Percentiles rank a stretch among this genome's conserved stretches.
Evolutionary conservation across 2,329 filamentous ascomycete species (phyloP).

Genomic region (Ophiostoma populinum): DNA sequence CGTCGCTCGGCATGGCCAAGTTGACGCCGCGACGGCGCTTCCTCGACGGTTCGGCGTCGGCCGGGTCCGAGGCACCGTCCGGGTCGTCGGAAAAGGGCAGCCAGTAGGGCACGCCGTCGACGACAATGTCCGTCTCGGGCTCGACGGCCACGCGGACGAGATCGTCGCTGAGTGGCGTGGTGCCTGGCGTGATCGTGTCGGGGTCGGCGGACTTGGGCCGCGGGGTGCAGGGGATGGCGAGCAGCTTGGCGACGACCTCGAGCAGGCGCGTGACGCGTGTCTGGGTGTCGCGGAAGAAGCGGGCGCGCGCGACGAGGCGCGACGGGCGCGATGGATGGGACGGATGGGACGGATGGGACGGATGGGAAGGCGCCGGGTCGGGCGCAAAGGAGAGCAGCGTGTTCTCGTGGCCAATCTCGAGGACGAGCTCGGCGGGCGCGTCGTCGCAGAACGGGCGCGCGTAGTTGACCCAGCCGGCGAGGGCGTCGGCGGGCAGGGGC

Average conservation of each 20-base stretch:
- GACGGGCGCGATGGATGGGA: not conserved
- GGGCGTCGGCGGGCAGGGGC: slow-evolving; percentile 13
- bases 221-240: slow-evolving; percentile 45
- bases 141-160: slow-evolving; percentile 48
- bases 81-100: slow-evolving; percentile 6
- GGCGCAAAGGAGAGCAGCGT: slow-evolving; percentile 34
- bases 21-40: slow-evolving; percentile 20
- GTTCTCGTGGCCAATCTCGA: slow-evolving; percentile 59
- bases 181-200: slow-evolving; percentile 48
- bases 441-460: slow-evolving; percentile 76
- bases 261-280: slow-evolving; percentile 56
- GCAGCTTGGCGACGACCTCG: slow-evolving; percentile 65
- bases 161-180: slow-evolving; percentile 53
- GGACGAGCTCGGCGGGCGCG: slow-evolving; percentile 50
- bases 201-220: slow-evolving; percentile 38
- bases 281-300: slow-evolving; percentile 58
- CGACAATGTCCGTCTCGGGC: slow-evolving; percentile 35
- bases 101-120: slow-evolving; percentile 37
- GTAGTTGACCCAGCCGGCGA: slow-evolving; percentile 50
- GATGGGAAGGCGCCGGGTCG: slow-evolving; percentile 9
- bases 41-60: slow-evolving; percentile 11
- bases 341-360: not conserved
- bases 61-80: slow-evolving; percentile 7
- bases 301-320: slow-evolving; percentile 32
- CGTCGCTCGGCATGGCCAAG: slow-evolving; percentile 13